Percentiles rank a stretch among this genome's conserved stretches.
Conservation (phyloP, 2,329 filamentous ascomycete genomes). For the Aspergillus cejpii region DNA sequence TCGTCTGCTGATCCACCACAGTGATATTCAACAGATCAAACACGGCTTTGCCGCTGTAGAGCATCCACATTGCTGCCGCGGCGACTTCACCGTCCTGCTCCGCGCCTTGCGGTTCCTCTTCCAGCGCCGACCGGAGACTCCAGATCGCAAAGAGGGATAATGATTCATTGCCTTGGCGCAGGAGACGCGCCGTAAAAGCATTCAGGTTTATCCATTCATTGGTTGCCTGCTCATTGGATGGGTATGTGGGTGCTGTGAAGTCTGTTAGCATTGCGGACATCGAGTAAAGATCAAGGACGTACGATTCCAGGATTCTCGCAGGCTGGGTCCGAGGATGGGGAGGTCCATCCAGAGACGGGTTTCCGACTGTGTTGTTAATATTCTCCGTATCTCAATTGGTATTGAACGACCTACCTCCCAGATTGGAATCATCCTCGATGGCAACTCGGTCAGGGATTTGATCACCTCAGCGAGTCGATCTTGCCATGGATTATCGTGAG, state of each 20-base stretch:
- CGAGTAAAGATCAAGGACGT: neutral
- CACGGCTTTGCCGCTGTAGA: conserved; percentile 3
- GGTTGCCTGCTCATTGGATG: neutral
- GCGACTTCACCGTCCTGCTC: conserved; percentile 1
- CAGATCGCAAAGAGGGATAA: conserved; percentile 9
- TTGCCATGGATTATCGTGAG: conserved; percentile 5
- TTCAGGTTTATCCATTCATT: conserved; percentile 9
- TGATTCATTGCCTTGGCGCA: neutral
- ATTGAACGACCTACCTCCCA: too few relatives aligned
- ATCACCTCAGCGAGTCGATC: conserved; percentile 8
- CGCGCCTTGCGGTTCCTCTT: neutral
- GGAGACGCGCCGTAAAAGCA: conserved; percentile 11
- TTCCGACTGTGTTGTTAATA: neutral
- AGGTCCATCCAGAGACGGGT: conserved; percentile 7
- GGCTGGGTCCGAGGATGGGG: conserved; percentile 8
- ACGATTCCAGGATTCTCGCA: conserved; percentile 11
- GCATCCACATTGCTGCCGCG: conserved; percentile 8
- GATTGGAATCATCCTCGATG: conserved; percentile 5
- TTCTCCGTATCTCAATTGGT: too few relatives aligned
- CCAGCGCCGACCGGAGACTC: conserved; percentile 8
- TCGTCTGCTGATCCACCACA: neutral
- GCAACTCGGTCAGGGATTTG: conserved; percentile 4
- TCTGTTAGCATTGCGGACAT: neutral
- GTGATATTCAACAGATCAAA: neutral
- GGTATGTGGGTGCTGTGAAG: neutral